These are phyloP conservation scores for Gossypium turneri DNA, from an alignment of 345 rosid species.

Conservation along the genomic window DNA sequence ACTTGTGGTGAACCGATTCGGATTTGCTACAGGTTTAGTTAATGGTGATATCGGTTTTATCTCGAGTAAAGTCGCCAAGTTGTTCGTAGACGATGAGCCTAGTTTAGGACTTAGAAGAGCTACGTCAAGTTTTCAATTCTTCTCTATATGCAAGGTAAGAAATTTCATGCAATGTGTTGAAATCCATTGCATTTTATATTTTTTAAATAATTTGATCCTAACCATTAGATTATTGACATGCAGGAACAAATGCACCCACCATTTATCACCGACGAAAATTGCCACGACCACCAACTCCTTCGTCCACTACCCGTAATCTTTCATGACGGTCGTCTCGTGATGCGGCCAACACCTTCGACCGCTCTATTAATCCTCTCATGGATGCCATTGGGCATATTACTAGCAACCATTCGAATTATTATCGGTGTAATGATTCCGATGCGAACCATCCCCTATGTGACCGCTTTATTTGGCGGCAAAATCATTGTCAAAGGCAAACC, in stretches of 20 bases:
- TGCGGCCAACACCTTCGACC: constrained; percentile 66
- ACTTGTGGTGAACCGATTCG: constrained; percentile 54
- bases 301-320: constrained; percentile 80
- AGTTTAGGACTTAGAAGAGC: constrained; percentile 46
- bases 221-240: constrained; percentile 1
- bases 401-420: constrained; percentile 48
- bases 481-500: constrained; percentile 73
- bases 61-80: constrained; percentile 30
- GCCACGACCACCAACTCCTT: constrained; percentile 23
- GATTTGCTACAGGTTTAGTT: constrained; percentile 61
- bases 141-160: constrained; percentile 65
- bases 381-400: constrained; percentile 74
- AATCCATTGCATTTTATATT: not conserved
- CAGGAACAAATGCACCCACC: constrained; percentile 69
- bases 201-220: not conserved
- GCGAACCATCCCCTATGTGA: constrained; percentile 51
- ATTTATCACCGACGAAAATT: constrained; percentile 20
- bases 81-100: constrained; percentile 53
- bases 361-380: constrained; percentile 71
- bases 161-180: not conserved
- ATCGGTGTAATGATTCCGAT: constrained; percentile 58
- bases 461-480: constrained; percentile 52
- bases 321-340: constrained; percentile 88
- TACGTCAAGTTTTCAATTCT: constrained; percentile 31
- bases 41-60: constrained; percentile 23